Evolutionary conservation across 495 filamentous ascomycete species (phyloP).

Genomic region (Podospora appendiculata): DNA sequence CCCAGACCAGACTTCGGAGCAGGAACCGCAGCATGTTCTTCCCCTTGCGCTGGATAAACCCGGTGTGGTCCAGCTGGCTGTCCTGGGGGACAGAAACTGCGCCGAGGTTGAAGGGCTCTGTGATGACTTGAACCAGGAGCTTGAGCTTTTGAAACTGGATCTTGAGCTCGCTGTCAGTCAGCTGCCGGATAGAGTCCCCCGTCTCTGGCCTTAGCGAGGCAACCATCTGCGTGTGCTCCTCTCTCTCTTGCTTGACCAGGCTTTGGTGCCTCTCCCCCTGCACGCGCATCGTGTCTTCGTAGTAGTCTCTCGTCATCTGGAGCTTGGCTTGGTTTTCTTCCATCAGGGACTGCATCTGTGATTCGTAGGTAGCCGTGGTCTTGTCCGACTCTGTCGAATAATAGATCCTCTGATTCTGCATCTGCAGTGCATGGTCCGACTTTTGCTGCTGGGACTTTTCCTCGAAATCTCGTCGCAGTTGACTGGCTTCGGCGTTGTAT

Average conservation of each 20-base stretch:
- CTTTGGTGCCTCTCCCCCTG: neutral
- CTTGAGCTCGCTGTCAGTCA: slow-evolving; percentile 19
- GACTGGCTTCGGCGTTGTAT: too few relatives aligned
- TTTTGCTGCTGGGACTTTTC: too few relatives aligned
- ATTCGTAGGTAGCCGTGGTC: neutral
- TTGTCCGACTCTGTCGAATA: neutral
- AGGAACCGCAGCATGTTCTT: slow-evolving; percentile 7
- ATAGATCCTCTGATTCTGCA: neutral
- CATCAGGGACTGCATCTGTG: neutral
- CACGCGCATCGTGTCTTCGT: neutral
- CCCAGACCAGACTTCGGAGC: slow-evolving; percentile 18
- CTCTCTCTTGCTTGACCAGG: neutral
- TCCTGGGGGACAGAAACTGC: neutral
- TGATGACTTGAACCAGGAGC: slow-evolving; percentile 8
- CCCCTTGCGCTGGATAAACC: slow-evolving; percentile 5
- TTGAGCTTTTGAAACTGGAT: slow-evolving; percentile 12
- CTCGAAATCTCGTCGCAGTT: too few relatives aligned
- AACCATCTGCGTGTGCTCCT: neutral
- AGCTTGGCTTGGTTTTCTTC: neutral
- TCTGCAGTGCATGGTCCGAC: neutral
- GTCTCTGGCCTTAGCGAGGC: neutral
- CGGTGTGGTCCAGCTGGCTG: slow-evolving; percentile 5
- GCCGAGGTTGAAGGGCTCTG: slow-evolving; percentile 8
- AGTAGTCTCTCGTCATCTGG: neutral
- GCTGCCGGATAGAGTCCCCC: slow-evolving; percentile 6